These are phyloP conservation scores for Alternaria hordeiaustralica DNA, from an alignment of 2,329 filamentous ascomycete species.

Conservation along the genomic window DNA sequence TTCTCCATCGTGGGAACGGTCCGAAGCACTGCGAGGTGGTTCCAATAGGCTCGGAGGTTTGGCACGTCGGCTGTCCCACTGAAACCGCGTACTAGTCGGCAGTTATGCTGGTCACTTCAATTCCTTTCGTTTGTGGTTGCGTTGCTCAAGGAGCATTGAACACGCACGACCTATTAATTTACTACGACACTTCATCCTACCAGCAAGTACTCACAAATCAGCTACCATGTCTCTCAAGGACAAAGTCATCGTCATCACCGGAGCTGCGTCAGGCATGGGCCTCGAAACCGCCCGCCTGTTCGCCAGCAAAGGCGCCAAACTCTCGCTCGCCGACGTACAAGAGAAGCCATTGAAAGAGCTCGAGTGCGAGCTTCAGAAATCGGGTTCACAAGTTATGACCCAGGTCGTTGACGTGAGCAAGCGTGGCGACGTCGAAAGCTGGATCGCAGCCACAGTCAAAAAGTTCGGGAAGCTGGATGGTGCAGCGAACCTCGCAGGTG, in stretches of 20 bases:
- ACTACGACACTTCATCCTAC: background rate
- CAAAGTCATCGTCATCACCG: constrained; percentile 42
- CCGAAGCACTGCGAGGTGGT: background rate
- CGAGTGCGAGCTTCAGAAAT: constrained; percentile 23
- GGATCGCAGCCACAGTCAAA: constrained; percentile 56
- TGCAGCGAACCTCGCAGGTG: constrained; percentile 55
- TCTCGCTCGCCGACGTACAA: constrained; percentile 43
- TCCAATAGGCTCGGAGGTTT: background rate
- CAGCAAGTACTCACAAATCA: background rate
- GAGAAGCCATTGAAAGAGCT: constrained; percentile 32
- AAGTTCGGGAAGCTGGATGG: constrained; percentile 56
- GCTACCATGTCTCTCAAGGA: constrained; percentile 30
- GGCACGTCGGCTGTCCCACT: background rate
- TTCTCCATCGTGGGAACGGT: background rate
- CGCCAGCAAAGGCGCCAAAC: constrained; percentile 35
- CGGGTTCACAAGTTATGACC: constrained; percentile 37
- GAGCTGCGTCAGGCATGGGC: constrained; percentile 42
- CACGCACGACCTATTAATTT: background rate
- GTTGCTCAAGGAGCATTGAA: background rate
- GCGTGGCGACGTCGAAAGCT: constrained; percentile 57
- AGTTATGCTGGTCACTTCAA: background rate
- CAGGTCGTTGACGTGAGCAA: constrained; percentile 59
- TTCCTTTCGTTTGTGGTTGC: background rate
- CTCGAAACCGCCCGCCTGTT: constrained; percentile 35
- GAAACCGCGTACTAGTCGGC: background rate